Percentiles rank a stretch among this genome's conserved stretches.
These are phyloP conservation scores for Claviceps arundinis DNA, from an alignment of 2,329 filamentous ascomycete species.

Conservation along the genomic window DNA sequence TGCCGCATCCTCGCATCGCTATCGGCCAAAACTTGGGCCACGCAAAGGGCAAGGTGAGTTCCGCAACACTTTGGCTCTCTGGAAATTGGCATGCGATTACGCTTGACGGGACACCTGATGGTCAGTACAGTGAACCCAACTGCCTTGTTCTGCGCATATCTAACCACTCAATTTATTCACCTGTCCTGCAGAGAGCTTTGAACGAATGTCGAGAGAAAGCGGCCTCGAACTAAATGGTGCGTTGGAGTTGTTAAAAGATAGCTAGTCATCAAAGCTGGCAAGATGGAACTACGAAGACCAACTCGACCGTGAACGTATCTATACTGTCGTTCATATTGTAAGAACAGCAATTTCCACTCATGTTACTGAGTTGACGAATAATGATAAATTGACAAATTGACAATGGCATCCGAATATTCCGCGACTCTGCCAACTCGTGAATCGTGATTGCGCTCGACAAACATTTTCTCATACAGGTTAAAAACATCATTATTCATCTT, in stretches of 20 bases:
- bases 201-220: conserved; percentile 10
- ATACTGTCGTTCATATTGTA: too few relatives aligned
- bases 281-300: neutral
- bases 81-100: conserved; percentile 12
- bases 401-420: too few relatives aligned
- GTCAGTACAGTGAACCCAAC: conserved; percentile 5
- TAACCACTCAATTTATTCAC: neutral
- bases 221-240: conserved; percentile 8
- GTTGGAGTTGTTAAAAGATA: conserved; percentile 8
- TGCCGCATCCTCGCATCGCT: conserved; percentile 8
- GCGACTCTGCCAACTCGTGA: too few relatives aligned
- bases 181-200: conserved; percentile 7
- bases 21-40: conserved; percentile 7
- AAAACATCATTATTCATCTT: too few relatives aligned
- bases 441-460: too few relatives aligned
- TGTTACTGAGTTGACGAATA: too few relatives aligned
- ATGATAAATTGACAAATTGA: too few relatives aligned
- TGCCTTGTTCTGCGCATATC: neutral
- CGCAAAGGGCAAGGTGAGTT: conserved; percentile 1
- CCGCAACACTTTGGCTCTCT: conserved; percentile 11
- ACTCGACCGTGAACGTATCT: too few relatives aligned
- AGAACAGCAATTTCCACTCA: too few relatives aligned
- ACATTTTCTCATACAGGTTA: too few relatives aligned
- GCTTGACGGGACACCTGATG: conserved; percentile 11
- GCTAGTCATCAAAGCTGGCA: conserved; percentile 1